These are phyloP conservation scores for Celoporthe dispersa DNA, from an alignment of 2,329 filamentous ascomycete species.

Conservation along the genomic window DNA sequence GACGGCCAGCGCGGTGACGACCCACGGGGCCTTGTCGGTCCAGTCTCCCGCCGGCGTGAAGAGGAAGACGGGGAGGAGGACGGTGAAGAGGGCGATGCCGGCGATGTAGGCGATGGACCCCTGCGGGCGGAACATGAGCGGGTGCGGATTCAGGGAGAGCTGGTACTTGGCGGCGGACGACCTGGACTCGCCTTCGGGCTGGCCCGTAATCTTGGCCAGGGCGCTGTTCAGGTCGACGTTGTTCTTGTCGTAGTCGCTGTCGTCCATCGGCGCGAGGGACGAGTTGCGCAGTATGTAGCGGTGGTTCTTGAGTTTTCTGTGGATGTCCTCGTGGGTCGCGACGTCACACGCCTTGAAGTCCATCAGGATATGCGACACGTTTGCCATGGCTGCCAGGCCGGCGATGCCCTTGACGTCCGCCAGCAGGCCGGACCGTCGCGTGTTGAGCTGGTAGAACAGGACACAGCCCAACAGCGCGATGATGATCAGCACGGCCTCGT, in stretches of 20 bases:
- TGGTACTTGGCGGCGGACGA: slow-evolving; percentile 45
- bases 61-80: slow-evolving; percentile 64
- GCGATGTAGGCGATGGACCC: slow-evolving; percentile 65
- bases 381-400: slow-evolving; percentile 76
- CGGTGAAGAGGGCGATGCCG: slow-evolving; percentile 59
- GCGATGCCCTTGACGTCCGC: slow-evolving; percentile 75
- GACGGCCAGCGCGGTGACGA: slow-evolving; percentile 68
- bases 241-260: slow-evolving; percentile 37
- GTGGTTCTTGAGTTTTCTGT: slow-evolving; percentile 66
- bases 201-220: slow-evolving; percentile 5
- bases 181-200: background rate
- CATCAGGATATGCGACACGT: slow-evolving; percentile 54
- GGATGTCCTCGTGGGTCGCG: slow-evolving; percentile 68
- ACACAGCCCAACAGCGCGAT: slow-evolving; percentile 62
- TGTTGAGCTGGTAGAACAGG: slow-evolving; percentile 64
- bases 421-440: slow-evolving; percentile 66
- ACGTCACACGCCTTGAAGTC: slow-evolving; percentile 76
- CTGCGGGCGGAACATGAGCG: slow-evolving; percentile 66
- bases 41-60: slow-evolving; percentile 60
- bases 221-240: background rate
- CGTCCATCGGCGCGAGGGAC: slow-evolving; percentile 68
- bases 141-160: slow-evolving; percentile 66
- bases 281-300: slow-evolving; percentile 74
- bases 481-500: slow-evolving; percentile 60
- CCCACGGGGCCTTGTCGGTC: slow-evolving; percentile 66